These are phyloP conservation scores for Chaetomium strumarium DNA, from an alignment of 2,329 filamentous ascomycete species.

Conservation along the genomic window DNA sequence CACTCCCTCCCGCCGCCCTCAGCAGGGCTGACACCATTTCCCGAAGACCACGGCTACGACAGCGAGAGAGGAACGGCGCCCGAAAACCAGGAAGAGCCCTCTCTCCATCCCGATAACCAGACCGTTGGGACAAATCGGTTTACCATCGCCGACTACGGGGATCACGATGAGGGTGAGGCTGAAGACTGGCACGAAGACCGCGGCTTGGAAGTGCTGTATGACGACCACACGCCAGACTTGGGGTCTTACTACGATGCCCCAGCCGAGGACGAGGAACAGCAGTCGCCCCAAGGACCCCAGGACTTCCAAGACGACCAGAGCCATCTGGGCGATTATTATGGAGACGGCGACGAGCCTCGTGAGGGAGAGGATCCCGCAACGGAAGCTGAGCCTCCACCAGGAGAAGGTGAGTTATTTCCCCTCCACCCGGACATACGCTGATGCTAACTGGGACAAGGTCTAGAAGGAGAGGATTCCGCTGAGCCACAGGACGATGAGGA, in stretches of 20 bases:
- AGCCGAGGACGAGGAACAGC: neutral
- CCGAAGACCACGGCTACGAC: neutral
- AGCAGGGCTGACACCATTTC: slow-evolving; percentile 7
- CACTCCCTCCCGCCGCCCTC: slow-evolving; percentile 10
- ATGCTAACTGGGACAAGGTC: neutral
- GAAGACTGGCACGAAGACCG: neutral
- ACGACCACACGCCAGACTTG: slow-evolving; percentile 8
- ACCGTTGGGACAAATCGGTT: slow-evolving; percentile 5
- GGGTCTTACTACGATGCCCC: slow-evolving; percentile 15
- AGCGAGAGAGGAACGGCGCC: neutral
- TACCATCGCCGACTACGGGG: slow-evolving; percentile 13
- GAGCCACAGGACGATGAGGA: neutral
- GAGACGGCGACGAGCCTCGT: neutral
- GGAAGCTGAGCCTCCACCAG: neutral
- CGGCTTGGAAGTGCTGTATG: neutral
- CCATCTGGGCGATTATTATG: neutral
- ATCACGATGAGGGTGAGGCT: neutral
- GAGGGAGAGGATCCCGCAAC: neutral
- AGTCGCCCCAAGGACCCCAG: too few species aligned
- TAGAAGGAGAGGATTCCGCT: neutral
- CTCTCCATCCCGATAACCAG: slow-evolving; percentile 2
- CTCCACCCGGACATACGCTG: neutral
- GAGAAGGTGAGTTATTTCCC: neutral
- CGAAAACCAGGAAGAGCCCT: neutral
- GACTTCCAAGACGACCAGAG: neutral